These are phyloP conservation scores for Calonectria crousiana DNA, from an alignment of 2,329 filamentous ascomycete genomes.

Conservation along the genomic window DNA sequence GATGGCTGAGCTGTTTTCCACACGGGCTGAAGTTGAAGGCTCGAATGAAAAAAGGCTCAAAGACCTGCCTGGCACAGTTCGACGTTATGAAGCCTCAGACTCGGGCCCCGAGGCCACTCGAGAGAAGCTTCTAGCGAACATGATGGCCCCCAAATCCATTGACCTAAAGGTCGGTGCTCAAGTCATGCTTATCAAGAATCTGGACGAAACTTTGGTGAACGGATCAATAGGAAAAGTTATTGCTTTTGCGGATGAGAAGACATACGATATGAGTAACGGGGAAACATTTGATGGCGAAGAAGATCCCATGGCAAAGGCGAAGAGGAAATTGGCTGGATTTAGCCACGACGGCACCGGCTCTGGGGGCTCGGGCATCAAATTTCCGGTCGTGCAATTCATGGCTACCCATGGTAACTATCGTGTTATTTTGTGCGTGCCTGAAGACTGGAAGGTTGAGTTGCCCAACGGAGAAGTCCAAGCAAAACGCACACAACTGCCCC, in stretches of 20 bases:
- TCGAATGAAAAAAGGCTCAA: slow-evolving; percentile 84
- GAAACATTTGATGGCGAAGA: slow-evolving; percentile 54
- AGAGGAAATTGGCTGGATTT: slow-evolving; percentile 69
- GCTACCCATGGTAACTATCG: slow-evolving; percentile 76
- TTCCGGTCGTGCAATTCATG: slow-evolving; percentile 87
- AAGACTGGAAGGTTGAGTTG: slow-evolving; percentile 97
- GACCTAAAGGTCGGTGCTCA: slow-evolving; percentile 92
- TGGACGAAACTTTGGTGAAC: slow-evolving; percentile 94
- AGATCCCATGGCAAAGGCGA: slow-evolving; percentile 60
- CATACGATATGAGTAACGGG: slow-evolving; percentile 54
- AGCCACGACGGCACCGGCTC: slow-evolving; percentile 56
- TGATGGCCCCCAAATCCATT: slow-evolving; percentile 89
- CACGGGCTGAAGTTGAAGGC: slow-evolving; percentile 86
- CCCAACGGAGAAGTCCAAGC: slow-evolving; percentile 95
- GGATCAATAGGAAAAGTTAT: slow-evolving; percentile 89
- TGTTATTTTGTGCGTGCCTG: slow-evolving; percentile 81
- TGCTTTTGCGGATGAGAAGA: slow-evolving; percentile 54
- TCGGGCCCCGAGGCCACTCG: slow-evolving; percentile 78
- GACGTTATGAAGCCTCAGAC: slow-evolving; percentile 81
- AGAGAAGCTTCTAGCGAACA: slow-evolving; percentile 85
- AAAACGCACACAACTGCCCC: slow-evolving; percentile 82
- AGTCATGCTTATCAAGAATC: slow-evolving; percentile 99
- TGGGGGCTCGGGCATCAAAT: slow-evolving; percentile 65
- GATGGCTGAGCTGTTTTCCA: slow-evolving; percentile 90
- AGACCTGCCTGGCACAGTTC: slow-evolving; percentile 75